Evolutionary conservation across 345 rosid species (phyloP), one percentile per base, ranked within the genome.

Genomic region (Eutrema heterophyllum): DNA sequence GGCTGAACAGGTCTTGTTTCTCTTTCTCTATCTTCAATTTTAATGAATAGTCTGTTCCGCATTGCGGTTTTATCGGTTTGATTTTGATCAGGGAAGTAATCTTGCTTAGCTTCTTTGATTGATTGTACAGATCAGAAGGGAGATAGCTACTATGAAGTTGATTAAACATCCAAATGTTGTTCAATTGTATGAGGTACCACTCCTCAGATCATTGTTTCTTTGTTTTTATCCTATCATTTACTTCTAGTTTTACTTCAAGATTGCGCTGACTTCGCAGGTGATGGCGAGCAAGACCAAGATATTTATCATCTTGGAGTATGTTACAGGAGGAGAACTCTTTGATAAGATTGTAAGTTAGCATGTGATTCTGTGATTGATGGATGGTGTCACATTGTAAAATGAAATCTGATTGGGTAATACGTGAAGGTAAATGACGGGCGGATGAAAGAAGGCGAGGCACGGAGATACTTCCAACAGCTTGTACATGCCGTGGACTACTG

Each of bases 141-240:
- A 95, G 79, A 70, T 95, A 40, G 91, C 91, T 46, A 95, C 94
- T 24, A 95, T 95, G 99, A 95, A 92, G 86, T 81, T 87, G 75
- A 79, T 95, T 72, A 87, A 92, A 78, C 99, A 95, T 84, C 99
- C 99, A 10, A 84, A 92, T 80, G 97, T 95, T 72, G 97, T 95
- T 75, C 90, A 59, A 52, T 70, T 92, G 62, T 81, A 81, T 8
- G 99, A 95, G 99, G 97, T 89, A 36, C 32, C 26, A 66, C 10
- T 8, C 13, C 39, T 36, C 50, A 36, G 30, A 12, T n/a, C 27
- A 11, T 55, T 69, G 21, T 56, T 16, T 32, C 4, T 29, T 53
- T 30, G 8, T 38, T 38, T 24, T 15, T 3, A 29, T 1, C 2
- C 9, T 16, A 56, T 33, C n/a, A 30, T 50, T 0, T 12, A 6